These are phyloP conservation scores for Chrysanthemum lavandulifolium DNA, from an alignment of 129 eudicot species.

Conservation along the genomic window DNA sequence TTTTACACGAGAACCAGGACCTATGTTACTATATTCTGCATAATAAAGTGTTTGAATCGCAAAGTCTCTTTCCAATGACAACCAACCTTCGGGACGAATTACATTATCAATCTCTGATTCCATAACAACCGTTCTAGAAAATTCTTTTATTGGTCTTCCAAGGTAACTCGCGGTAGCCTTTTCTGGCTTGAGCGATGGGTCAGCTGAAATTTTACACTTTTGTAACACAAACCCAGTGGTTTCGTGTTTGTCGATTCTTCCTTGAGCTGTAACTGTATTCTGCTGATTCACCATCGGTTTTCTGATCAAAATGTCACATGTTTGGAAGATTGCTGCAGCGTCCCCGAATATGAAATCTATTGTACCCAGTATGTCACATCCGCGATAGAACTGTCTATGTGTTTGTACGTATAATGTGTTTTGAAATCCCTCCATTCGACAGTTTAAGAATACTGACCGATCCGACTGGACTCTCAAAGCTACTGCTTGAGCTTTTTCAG, in stretches of 20 bases:
- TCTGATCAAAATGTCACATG: conserved; percentile 46
- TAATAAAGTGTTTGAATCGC: conserved; percentile 54
- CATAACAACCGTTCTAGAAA: conserved; percentile 62
- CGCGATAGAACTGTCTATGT: conserved; percentile 68
- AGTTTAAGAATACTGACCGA: conserved; percentile 61
- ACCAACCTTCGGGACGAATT: conserved; percentile 60
- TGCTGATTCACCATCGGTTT: conserved; percentile 67
- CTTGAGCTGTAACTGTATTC: conserved; percentile 72
- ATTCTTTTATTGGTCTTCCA: conserved; percentile 79
- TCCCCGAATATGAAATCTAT: conserved; percentile 78
- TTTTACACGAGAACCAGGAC: conserved; percentile 43
- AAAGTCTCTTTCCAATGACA: conserved; percentile 48
- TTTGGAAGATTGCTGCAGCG: conserved; percentile 72
- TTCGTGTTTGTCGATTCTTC: conserved; percentile 53
- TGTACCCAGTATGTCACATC: conserved; percentile 66
- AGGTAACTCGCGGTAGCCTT: conserved; percentile 45
- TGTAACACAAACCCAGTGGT: conserved; percentile 76
- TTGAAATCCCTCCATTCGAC: conserved; percentile 76
- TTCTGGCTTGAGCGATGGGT: conserved; percentile 32
- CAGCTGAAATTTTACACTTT: conserved; percentile 54
- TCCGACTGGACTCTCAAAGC: conserved; percentile 75
- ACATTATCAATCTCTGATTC: conserved; percentile 58
- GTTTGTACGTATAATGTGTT: conserved; percentile 68
- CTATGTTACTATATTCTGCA: conserved; percentile 60
- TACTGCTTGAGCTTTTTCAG: conserved; percentile 81